Evolutionary conservation across 352 stramenopile genomes (phyloP), one percentile per base, ranked within the genome.

Genomic region (Phytophthora pistaciae): DNA sequence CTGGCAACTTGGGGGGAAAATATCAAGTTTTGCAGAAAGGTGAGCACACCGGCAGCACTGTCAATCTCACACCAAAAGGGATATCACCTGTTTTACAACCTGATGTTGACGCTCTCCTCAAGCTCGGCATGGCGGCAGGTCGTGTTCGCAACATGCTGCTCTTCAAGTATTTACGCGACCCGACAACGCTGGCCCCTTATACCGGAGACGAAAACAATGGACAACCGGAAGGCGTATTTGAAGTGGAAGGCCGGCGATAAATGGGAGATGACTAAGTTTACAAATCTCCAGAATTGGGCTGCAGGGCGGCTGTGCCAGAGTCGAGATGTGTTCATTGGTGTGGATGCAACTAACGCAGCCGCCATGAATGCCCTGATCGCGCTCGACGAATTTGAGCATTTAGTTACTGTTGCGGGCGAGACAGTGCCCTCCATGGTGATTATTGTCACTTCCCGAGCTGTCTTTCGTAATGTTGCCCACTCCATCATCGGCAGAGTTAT

Each of bases 11-110:
- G n/a, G 5, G 10, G 1, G 16, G 46, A 21, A 3, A 13, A 13
- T 68, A 68, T 29, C 40, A 62, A 58, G 27, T 68, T 9, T 9
- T 66, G 3, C 56, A 71, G n/a, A 57, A 66, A 27, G 56, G 48
- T 8, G 0, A 44, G 2, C 49, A 58, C 16, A 21, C 1, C 3
- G 33, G 56, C 5, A 0, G 9, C 0, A 14, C 25, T 13, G 40
- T 66, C 9, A 33, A 46, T 5, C 23, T 53, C 8, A 50, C 8
- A 2, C 8, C 27, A 0, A 20, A 18, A n/a, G 52, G 44, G 6
- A 72, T 67, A 56, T 58, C 31, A 6, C 29, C 31, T 7, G 18
- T 64, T 20, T n/a, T 64, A 10, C 2, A 53, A 20, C 46, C 46
- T 29, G 46, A 53, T 9, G 10, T 53, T 27, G 20, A 53, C 21